Evolutionary conservation across 2,329 filamentous ascomycete genomes (phyloP), one percentile per base, ranked within the genome.

Genomic region (Fusarium domesticum): DNA sequence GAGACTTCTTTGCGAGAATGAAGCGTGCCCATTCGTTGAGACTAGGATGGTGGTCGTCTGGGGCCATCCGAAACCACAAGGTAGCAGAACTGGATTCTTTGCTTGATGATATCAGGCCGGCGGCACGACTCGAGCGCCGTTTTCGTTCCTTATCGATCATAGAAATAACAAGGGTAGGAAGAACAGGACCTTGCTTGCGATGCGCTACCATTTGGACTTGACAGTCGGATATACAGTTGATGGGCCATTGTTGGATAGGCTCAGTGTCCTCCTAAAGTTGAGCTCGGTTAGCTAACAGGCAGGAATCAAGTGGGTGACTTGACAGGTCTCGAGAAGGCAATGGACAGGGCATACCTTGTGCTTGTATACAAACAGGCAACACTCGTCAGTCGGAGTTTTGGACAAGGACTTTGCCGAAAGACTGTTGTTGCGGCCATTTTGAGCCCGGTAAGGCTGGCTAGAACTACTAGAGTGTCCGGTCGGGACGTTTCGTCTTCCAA

Each of bases 61-160:
- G 63, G 14, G 73, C 67, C 0, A 72, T 67, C 23, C 82, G 78
- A 50, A 85, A 84, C 66, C 76, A 76, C 3, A 85, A 62, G 0
- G 72, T 74, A 7, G 68, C 71, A 3, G 72, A 66, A 7, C 67
- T 63, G 2, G 71, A 65, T 14, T 81, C 76, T 58, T 76, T 81
- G 45, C 66, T 73, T 6, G 69, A 63, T 8, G 74, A 63, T 15
- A 73, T 75, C 17, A 85, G 67, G 3, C 77, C 78, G 4, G 77
- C 75, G 4, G 82, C 78, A 48, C 81, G 74, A 53, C 81, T 85
- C 36, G 82, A 85, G 47, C 82, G 74, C 38, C 82, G 76, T 56
- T 84, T 85, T 43, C 79, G 76, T 50, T 81, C 69, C 60, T 80
- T 83, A 51, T 84, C 80, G 30, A 74, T 70, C 37, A 85, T 66